Conservation (phyloP, 306 rosid genomes). For the Quercus engelmannii region DNA sequence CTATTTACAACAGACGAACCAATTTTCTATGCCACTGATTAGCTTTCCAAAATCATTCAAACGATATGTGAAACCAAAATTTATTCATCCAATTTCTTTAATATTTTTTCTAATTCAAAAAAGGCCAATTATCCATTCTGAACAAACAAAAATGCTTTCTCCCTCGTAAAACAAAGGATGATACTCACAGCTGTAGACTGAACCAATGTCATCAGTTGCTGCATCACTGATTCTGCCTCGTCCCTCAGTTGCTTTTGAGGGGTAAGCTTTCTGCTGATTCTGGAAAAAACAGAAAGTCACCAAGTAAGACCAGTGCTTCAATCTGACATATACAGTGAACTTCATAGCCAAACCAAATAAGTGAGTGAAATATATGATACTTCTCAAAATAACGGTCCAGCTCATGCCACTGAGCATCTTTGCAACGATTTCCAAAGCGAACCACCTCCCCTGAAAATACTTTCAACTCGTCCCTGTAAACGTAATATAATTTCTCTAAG, state of each 20-base stretch:
- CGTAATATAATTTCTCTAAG: slow-evolving; percentile 15
- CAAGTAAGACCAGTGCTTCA: slow-evolving; percentile 13
- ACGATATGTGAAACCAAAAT: neutral
- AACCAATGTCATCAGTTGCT: slow-evolving; percentile 67
- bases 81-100: slow-evolving; percentile 1
- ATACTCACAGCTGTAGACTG: slow-evolving; percentile 76
- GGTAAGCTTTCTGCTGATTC: slow-evolving; percentile 56
- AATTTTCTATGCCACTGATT: neutral
- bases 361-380: slow-evolving; percentile 44
- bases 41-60: neutral
- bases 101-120: neutral
- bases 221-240: slow-evolving; percentile 56
- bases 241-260: slow-evolving; percentile 55
- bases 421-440: slow-evolving; percentile 85
- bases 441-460: slow-evolving; percentile 76
- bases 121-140: slow-evolving; percentile 1
- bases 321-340: slow-evolving; percentile 16
- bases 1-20: neutral
- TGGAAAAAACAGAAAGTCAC: slow-evolving; percentile 29
- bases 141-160: slow-evolving; percentile 11
- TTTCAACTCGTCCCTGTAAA: slow-evolving; percentile 69
- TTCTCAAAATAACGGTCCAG: slow-evolving; percentile 87
- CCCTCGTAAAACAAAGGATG: slow-evolving; percentile 16
- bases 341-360: slow-evolving; percentile 11
- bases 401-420: slow-evolving; percentile 94